A percentile compares a stretch with the other conserved stretches of the same genome.
Evolutionary conservation across 192 early-diverging fungal species (phyloP).

Genomic region (Phlyctochytrium bullatum): DNA sequence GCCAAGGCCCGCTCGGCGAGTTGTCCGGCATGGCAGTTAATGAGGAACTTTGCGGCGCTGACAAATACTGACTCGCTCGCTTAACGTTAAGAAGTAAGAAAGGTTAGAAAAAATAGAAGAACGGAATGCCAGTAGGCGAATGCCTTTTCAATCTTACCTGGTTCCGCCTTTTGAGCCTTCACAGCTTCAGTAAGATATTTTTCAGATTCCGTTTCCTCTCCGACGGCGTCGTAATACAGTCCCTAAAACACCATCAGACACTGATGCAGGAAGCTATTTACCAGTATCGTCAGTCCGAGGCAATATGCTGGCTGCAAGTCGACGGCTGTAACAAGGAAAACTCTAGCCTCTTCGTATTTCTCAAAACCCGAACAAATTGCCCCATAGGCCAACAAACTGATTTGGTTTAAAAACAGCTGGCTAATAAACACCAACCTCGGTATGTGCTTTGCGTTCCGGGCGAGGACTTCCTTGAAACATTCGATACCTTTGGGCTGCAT

Average conservation of each 20-base stretch:
- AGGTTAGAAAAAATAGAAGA: too few relatives aligned
- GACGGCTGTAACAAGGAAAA: conserved; percentile 46
- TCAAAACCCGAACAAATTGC: conserved; percentile 43
- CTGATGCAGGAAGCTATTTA: conserved; percentile 5
- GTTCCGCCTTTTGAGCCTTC: conserved; percentile 35
- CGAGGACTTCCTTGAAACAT: conserved; percentile 54
- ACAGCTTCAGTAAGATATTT: conserved; percentile 36
- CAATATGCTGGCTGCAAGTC: conserved; percentile 50
- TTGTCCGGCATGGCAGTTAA: conserved; percentile 45
- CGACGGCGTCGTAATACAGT: conserved; percentile 49
- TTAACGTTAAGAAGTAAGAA: background rate
- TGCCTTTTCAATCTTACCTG: background rate
- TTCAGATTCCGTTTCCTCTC: conserved; percentile 53
- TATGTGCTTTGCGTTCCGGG: conserved; percentile 51
- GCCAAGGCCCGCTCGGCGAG: conserved; percentile 54
- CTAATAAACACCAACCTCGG: conserved; percentile 43
- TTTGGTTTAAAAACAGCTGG: background rate
- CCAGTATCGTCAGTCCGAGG: conserved; percentile 44
- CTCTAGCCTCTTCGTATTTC: conserved; percentile 51
- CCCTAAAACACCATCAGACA: conserved; percentile 24
- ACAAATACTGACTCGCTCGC: conserved; percentile 27
- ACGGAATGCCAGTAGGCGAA: background rate
- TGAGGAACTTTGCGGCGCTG: conserved; percentile 51
- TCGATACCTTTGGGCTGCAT: conserved; percentile 47
- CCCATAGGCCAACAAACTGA: conserved; percentile 48